Evolutionary conservation across 176 grass and related monocot species (phyloP).

Genomic region (Chloris gayana): DNA sequence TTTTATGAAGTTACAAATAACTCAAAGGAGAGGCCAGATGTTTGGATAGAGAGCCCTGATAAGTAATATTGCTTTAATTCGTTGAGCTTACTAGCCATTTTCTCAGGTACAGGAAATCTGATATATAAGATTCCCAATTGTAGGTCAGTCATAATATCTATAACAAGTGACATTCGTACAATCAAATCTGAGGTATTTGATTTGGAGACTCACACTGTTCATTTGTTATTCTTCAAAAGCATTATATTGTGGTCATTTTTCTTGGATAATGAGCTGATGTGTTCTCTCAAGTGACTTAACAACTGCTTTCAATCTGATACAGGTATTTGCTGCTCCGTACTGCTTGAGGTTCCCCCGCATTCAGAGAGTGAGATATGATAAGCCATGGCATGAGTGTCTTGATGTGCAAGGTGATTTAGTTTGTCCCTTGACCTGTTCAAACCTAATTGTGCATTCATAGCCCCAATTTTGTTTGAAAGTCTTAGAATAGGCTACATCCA

Average conservation of each 20-base stretch:
- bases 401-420: constrained; percentile 83
- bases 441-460: constrained; percentile 16
- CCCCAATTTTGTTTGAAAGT: constrained; percentile 22
- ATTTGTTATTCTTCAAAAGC: constrained; percentile 24
- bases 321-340: constrained; percentile 92
- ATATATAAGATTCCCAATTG: constrained; percentile 46
- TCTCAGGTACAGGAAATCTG: constrained; percentile 33
- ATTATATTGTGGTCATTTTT: constrained; percentile 26
- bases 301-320: constrained; percentile 41
- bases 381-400: constrained; percentile 96
- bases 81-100: constrained; percentile 34
- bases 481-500: constrained; percentile 3
- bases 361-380: constrained; percentile 85
- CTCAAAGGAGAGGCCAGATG: constrained; percentile 97
- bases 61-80: constrained; percentile 61
- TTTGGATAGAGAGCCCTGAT: constrained; percentile 96
- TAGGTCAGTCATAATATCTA: constrained; percentile 90
- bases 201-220: constrained; percentile 9
- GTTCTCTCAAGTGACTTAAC: constrained; percentile 29
- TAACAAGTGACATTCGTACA: constrained; percentile 96
- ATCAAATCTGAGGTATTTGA: constrained; percentile 88
- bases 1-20: constrained; percentile 99
- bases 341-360: constrained; percentile 91
- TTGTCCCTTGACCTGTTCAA: constrained; percentile 15
- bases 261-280: constrained; percentile 28